Conservation (phyloP, 139 green algal genomes). For the Micractinium sp. region DNA sequence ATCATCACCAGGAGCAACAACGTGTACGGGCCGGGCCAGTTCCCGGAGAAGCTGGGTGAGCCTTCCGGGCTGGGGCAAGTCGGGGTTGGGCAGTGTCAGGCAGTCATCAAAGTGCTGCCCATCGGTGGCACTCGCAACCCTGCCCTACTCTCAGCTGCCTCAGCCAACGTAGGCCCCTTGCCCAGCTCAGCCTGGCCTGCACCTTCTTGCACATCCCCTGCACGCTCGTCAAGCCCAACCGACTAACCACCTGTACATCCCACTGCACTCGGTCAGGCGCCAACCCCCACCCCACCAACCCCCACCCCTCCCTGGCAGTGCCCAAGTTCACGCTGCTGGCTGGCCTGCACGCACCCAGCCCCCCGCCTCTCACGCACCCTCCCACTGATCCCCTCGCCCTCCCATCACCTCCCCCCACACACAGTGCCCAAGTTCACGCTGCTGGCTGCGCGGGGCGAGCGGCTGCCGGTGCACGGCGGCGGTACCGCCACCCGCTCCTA, state of each 20-base stretch:
- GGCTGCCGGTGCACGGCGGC: constrained; percentile 78
- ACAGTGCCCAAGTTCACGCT: constrained; percentile 71
- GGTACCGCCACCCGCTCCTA: constrained; percentile 66
- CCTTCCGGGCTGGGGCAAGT: not conserved
- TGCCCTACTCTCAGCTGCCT: not conserved
- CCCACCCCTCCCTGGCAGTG: not conserved
- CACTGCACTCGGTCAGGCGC: too few relatives aligned
- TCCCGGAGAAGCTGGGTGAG: constrained; percentile 87
- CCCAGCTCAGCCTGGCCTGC: too few relatives aligned
- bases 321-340: constrained; percentile 79
- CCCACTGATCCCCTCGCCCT: too few relatives aligned
- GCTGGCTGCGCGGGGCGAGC: constrained; percentile 66
- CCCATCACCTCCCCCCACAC: not conserved
- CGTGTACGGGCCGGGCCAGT: constrained; percentile 97
- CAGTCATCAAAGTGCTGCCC: too few relatives aligned
- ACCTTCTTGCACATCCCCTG: not conserved
- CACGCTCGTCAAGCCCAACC: too few relatives aligned
- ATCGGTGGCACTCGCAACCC: too few relatives aligned
- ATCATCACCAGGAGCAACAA: constrained; percentile 99
- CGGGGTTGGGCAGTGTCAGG: too few relatives aligned
- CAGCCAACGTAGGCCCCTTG: too few relatives aligned
- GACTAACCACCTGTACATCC: too few relatives aligned
- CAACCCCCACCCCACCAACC: not conserved
- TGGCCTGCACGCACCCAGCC: not conserved
- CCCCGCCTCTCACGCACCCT: too few relatives aligned